A percentile compares a stretch with the other conserved stretches of the same genome.
Conservation (phyloP, 2,329 filamentous ascomycete genomes). For the Westerdykella sp. region DNA sequence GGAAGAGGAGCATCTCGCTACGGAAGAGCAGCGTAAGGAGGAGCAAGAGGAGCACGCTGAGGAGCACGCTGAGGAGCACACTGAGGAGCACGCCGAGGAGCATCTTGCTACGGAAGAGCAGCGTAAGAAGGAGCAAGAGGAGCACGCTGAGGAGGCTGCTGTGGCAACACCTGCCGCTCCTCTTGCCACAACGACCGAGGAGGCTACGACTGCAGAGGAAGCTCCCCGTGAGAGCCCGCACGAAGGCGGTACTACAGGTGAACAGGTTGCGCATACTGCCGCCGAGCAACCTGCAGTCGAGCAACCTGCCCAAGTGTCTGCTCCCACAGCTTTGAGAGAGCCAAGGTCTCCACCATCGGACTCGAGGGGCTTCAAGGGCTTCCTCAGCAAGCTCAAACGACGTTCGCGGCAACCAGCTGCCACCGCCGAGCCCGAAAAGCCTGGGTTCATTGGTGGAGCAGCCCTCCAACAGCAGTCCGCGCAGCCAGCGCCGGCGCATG, state of each 20-base stretch:
- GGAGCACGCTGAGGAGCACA: constrained; percentile 50
- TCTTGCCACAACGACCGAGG: constrained; percentile 5
- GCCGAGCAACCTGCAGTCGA: constrained; percentile 5
- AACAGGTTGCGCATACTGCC: neutral
- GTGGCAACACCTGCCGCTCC: constrained; percentile 6
- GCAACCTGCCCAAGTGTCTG: constrained; percentile 4
- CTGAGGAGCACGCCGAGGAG: constrained; percentile 43
- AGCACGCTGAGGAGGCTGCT: constrained; percentile 31
- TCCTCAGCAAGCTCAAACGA: constrained; percentile 37
- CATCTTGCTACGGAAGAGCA: constrained; percentile 47
- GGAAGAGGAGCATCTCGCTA: constrained; percentile 44
- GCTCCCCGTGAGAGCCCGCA: neutral
- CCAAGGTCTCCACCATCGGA: constrained; percentile 18
- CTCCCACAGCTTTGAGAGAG: constrained; percentile 19
- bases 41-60: constrained; percentile 21
- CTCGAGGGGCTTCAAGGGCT: constrained; percentile 32
- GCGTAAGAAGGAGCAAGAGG: constrained; percentile 33
- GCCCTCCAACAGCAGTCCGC: constrained; percentile 22
- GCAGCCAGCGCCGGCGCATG: constrained; percentile 2
- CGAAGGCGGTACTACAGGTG: neutral
- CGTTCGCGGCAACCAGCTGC: constrained; percentile 28
- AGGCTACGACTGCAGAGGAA: constrained; percentile 1
- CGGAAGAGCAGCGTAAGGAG: constrained; percentile 50
- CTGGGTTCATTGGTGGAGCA: constrained; percentile 43
- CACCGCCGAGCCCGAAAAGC: constrained; percentile 15